Evolutionary conservation across 495 filamentous ascomycete species (phyloP).

Genomic region (Cetradonia linearis): DNA sequence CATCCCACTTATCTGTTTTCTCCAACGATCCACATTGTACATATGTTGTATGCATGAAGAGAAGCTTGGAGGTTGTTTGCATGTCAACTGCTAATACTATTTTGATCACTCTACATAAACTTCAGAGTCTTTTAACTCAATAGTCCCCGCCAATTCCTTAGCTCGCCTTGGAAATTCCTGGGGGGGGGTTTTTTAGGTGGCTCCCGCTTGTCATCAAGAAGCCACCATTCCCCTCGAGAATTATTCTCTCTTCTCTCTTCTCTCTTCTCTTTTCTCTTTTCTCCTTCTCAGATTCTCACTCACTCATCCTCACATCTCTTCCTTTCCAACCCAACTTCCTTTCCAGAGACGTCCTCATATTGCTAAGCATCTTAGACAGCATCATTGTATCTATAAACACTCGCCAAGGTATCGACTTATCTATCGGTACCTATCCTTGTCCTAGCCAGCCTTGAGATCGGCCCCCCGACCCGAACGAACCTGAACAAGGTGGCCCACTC

Average conservation of each 20-base stretch:
- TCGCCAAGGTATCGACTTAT: background rate
- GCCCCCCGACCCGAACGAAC: constrained; percentile 14
- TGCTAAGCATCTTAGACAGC: background rate
- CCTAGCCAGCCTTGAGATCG: constrained; percentile 14
- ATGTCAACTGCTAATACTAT: background rate
- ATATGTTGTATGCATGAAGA: constrained; percentile 4
- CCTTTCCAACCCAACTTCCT: too few relatives aligned
- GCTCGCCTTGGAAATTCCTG: constrained; percentile 8
- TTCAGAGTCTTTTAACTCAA: background rate
- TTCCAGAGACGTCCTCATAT: background rate
- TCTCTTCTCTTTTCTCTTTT: background rate
- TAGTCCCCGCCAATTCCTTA: constrained; percentile 10
- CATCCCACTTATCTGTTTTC: background rate
- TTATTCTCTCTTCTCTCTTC: background rate
- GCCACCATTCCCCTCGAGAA: constrained; percentile 5
- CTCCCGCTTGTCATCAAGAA: constrained; percentile 15
- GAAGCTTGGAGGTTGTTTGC: constrained; percentile 6
- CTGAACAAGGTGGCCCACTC: background rate
- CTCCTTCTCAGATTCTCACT: too few relatives aligned
- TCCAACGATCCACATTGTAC: background rate
- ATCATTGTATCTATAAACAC: background rate
- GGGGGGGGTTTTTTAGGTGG: constrained; percentile 8
- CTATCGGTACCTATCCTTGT: constrained; percentile 10
- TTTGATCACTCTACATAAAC: background rate
- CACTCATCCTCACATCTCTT: background rate